Evolutionary conservation across 2,329 filamentous ascomycete species (phyloP).

Genomic region (Didymella exigua): DNA sequence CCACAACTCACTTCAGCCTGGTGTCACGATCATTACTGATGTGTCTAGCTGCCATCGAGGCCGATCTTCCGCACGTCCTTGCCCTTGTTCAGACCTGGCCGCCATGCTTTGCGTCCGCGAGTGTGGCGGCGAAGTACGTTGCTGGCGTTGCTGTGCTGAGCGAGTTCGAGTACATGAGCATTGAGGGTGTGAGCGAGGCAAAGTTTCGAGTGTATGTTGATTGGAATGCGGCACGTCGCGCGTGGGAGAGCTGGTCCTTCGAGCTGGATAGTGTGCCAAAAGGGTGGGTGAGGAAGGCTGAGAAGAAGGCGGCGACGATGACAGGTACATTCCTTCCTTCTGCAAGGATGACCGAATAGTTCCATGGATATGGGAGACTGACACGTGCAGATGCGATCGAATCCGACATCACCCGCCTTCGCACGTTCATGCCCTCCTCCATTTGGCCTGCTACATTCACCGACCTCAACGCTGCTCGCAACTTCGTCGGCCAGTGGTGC

Average conservation of each 20-base stretch:
- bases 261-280: neutral
- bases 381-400: conserved; percentile 2
- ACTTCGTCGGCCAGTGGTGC: conserved; percentile 2
- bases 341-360: too few species aligned
- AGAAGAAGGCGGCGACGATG: neutral
- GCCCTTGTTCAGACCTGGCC: neutral
- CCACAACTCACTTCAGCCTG: neutral
- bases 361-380: neutral
- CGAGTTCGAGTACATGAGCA: neutral
- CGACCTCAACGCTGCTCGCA: conserved; percentile 13
- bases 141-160: neutral
- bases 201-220: conserved; percentile 5
- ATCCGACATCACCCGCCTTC: neutral
- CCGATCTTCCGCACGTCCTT: neutral
- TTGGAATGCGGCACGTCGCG: conserved; percentile 1
- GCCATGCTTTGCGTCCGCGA: neutral
- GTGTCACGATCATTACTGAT: neutral
- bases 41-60: conserved; percentile 2
- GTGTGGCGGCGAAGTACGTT: conserved; percentile 1
- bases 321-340: neutral
- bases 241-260: neutral
- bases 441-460: neutral
- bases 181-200: neutral
- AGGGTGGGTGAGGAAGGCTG: neutral
- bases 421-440: neutral